These are phyloP conservation scores for Cordyceps tenuipes DNA, from an alignment of 2,329 filamentous ascomycete genomes.

Conservation along the genomic window DNA sequence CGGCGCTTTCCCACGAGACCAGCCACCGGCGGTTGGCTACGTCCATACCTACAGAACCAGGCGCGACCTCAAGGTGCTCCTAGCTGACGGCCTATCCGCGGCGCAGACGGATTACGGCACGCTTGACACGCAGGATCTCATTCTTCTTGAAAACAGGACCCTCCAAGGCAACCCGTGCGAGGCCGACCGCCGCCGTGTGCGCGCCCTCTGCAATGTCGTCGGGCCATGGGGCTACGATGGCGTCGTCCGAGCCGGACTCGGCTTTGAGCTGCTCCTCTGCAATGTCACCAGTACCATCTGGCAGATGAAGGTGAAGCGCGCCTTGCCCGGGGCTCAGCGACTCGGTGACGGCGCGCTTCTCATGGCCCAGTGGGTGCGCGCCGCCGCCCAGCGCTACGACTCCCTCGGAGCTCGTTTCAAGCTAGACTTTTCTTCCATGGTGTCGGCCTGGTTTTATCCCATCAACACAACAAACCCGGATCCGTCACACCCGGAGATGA, in stretches of 20 bases:
- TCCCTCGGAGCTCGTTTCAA: conserved; percentile 33
- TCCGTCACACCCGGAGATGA: conserved; percentile 23
- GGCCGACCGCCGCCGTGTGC: conserved; percentile 45
- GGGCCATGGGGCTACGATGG: conserved; percentile 52
- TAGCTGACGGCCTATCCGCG: conserved; percentile 62
- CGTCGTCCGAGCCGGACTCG: conserved; percentile 57
- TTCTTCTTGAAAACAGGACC: conserved; percentile 40
- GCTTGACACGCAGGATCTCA: conserved; percentile 56
- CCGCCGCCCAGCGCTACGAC: conserved; percentile 35
- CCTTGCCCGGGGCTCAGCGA: conserved; percentile 14
- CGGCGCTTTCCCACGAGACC: not conserved
- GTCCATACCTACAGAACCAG: conserved; percentile 58
- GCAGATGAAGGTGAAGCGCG: conserved; percentile 25
- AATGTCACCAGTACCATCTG: conserved; percentile 42
- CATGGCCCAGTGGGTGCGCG: conserved; percentile 32
- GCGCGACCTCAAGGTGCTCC: conserved; percentile 52
- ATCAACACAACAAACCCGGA: conserved; percentile 39
- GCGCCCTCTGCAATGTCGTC: conserved; percentile 47
- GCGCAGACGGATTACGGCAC: conserved; percentile 59
- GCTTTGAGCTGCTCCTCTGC: conserved; percentile 66
- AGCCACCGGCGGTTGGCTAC: conserved; percentile 30
- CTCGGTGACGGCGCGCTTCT: conserved; percentile 20
- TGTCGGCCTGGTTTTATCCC: conserved; percentile 42
- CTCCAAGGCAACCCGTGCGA: not conserved
- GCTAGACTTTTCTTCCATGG: conserved; percentile 42